Evolutionary conservation across 169 alveolate genomes (phyloP).

Genomic region (Plasmodium vinckei): DNA sequence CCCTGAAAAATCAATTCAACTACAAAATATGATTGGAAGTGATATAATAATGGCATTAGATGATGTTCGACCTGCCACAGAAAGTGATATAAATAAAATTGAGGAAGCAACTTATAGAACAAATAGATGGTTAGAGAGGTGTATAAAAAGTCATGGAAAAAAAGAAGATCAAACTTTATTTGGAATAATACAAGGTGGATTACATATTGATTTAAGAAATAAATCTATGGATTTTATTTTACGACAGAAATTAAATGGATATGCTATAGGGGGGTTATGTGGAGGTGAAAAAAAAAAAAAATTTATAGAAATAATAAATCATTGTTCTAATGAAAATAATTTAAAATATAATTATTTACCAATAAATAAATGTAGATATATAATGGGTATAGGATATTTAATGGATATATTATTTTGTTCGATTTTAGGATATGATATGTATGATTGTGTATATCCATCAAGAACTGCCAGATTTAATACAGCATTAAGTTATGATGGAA

Average conservation of each 20-base stretch:
- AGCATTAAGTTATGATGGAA: constrained; percentile 90
- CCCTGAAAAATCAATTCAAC: constrained; percentile 96
- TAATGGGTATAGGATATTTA: constrained; percentile 99
- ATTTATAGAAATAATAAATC: constrained; percentile 93
- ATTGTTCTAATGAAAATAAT: constrained; percentile 72
- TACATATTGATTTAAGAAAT: constrained; percentile 90
- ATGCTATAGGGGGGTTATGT: constrained; percentile 99
- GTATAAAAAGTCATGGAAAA: constrained; percentile 94
- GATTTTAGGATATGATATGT: constrained; percentile 99
- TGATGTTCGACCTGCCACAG: constrained; percentile 94
- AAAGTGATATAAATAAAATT: constrained; percentile 77
- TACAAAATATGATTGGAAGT: constrained; percentile 96
- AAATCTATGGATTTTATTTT: constrained; percentile 80
- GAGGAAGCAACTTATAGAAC: constrained; percentile 81
- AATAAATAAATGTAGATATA: constrained; percentile 92
- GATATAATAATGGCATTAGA: constrained; percentile 99
- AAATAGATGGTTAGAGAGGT: constrained; percentile 93
- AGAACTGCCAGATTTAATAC: constrained; percentile 99
- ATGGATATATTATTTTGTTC: constrained; percentile 96
- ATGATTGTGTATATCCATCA: constrained; percentile 99
- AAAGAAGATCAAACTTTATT: constrained; percentile 94
- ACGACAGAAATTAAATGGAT: constrained; percentile 94
- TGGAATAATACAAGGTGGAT: constrained; percentile 98
- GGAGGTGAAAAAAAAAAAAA: constrained; percentile 98
- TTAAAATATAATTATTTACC: constrained; percentile 83